Percentiles rank a stretch among this genome's conserved stretches.
Conservation (phyloP, 768 basidiomycete genomes). For the Suillus sp. region DNA sequence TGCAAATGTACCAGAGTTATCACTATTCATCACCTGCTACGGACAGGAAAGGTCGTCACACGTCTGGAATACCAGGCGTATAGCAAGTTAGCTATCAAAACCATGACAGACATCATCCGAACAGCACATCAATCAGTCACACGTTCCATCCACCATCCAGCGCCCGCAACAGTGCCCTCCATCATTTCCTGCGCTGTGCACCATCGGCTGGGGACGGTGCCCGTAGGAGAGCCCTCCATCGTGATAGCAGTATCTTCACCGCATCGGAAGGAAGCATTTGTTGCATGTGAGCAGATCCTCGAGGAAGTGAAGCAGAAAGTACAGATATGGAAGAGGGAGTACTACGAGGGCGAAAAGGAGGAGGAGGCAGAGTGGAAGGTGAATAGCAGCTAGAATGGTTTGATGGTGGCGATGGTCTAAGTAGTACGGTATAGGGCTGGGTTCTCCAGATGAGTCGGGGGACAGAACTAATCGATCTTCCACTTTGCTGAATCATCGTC, state of each 20-base stretch:
- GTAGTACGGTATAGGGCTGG: constrained; percentile 7
- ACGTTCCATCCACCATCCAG: constrained; percentile 45
- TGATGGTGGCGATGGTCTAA: constrained; percentile 4
- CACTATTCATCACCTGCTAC: constrained; percentile 12
- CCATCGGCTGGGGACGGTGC: constrained; percentile 78
- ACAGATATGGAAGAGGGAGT: constrained; percentile 93
- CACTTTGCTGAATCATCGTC: constrained; percentile 68
- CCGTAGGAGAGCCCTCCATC: constrained; percentile 80
- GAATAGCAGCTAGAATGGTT: constrained; percentile 38
- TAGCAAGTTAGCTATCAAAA: constrained; percentile 77
- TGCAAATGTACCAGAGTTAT: constrained; percentile 8
- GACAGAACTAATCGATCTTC: constrained; percentile 61
- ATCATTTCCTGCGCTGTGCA: constrained; percentile 64
- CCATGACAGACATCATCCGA: constrained; percentile 62
- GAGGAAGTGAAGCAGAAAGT: constrained; percentile 82
- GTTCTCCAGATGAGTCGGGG: constrained; percentile 12
- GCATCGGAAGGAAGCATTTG: constrained; percentile 81
- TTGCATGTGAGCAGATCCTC: constrained; percentile 79
- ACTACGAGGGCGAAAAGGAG: constrained; percentile 70
- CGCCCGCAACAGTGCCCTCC: constrained; percentile 28
- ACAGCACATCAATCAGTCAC: constrained; percentile 43
- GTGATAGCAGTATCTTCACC: constrained; percentile 85
- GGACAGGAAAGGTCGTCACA: constrained; percentile 66
- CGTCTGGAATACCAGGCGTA: constrained; percentile 84
- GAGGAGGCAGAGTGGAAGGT: constrained; percentile 71